Conservation (phyloP, 192 early-diverging fungal genomes). For the Backusella tuberculispora region DNA sequence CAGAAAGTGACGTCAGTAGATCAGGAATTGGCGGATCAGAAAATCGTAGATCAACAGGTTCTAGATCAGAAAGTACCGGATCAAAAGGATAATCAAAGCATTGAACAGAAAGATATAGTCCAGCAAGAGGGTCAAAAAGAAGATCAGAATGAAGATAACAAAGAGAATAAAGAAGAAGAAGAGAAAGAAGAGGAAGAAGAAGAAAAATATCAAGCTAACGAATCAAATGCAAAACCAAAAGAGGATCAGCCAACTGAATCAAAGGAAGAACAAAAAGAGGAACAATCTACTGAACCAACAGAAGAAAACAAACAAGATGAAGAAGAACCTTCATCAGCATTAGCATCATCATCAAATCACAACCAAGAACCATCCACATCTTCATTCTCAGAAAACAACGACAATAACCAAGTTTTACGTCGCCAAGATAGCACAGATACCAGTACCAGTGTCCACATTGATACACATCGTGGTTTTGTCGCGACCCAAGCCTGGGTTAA, state of each 20-base stretch:
- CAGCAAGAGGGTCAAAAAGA: background rate
- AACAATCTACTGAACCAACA: background rate
- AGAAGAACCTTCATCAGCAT: background rate
- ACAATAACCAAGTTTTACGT: background rate
- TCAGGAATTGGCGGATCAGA: no score
- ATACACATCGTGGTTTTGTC: constrained; percentile 56
- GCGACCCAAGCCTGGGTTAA: constrained; percentile 73
- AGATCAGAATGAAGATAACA: background rate
- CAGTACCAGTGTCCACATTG: background rate
- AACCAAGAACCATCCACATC: background rate
- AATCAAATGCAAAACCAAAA: background rate
- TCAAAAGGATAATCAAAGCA: background rate
- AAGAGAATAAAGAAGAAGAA: background rate
- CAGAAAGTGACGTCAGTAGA: background rate
- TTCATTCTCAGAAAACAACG: background rate
- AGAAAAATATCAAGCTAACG: background rate
- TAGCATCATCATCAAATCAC: background rate
- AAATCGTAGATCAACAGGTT: background rate
- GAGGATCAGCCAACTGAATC: background rate
- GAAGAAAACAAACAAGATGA: background rate
- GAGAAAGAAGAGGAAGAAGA: background rate
- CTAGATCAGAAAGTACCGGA: background rate
- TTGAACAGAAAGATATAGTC: background rate
- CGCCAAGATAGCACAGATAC: background rate
- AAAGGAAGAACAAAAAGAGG: background rate